Conservation (phyloP, 495 filamentous ascomycete genomes). For the Aspergillus sparsus region DNA sequence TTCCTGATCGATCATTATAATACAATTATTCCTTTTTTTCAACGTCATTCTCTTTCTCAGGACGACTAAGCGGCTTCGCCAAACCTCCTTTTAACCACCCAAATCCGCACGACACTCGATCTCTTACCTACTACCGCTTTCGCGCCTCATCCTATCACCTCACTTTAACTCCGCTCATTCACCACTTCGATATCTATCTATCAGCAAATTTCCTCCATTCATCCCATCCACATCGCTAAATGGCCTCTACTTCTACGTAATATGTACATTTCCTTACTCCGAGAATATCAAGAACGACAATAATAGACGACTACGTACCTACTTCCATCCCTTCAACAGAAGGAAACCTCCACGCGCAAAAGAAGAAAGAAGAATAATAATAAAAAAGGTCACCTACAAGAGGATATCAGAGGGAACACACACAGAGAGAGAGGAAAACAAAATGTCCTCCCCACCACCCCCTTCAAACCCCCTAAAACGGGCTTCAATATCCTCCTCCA, state of each 20-base stretch:
- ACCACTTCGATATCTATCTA: background rate
- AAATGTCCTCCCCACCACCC: conserved; percentile 51
- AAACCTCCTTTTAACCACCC: background rate
- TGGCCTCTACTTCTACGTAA: no score
- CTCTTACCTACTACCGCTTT: no score
- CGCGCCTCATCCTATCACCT: background rate
- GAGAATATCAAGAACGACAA: no score
- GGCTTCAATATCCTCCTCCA: conserved; percentile 42
- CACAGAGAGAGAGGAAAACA: conserved; percentile 12
- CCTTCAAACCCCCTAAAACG: conserved; percentile 46
- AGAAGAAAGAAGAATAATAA: background rate
- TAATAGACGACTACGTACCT: background rate
- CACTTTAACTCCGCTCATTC: background rate
- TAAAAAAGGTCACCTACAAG: background rate
- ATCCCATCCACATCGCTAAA: background rate
- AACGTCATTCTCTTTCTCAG: no score
- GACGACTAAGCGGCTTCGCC: background rate
- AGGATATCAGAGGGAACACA: background rate
- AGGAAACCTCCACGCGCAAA: background rate
- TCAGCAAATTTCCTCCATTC: no score
- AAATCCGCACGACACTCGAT: background rate
- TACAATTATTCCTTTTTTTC: no score
- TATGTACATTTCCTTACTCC: no score
- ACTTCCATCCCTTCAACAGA: background rate
- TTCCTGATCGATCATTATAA: no score